A percentile compares a stretch with the other conserved stretches of the same genome.
phyloP scores from a whole-genome alignment of 164 flowering plant genomes.

The Akebia trifoliata region DNA sequence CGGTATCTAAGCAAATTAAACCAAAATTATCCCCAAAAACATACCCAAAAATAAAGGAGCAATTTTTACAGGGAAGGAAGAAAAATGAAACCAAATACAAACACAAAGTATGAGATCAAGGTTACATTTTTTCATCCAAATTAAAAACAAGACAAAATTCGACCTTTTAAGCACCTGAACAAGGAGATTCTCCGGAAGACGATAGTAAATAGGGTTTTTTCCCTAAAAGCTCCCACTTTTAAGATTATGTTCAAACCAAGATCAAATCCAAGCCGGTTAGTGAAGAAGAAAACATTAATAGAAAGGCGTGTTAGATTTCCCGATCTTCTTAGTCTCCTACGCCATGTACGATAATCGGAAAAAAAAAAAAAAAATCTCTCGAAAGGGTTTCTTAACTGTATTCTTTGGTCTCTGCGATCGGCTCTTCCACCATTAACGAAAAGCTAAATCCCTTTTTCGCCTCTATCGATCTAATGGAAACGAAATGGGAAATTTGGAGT shows the following conservation, averaged over 20 bases:
- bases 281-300: background rate
- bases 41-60: background rate
- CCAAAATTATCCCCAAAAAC: background rate
- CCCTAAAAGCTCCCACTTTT: background rate
- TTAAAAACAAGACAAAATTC: background rate
- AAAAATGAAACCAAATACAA: background rate
- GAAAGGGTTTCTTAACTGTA: too few relatives aligned
- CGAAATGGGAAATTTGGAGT: background rate
- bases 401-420: background rate
- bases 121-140: background rate
- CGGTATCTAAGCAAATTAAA: background rate
- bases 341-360: background rate
- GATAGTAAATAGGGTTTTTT: background rate
- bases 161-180: background rate
- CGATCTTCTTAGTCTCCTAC: conserved; percentile 5
- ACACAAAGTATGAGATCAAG: background rate
- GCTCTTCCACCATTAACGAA: background rate
- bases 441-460: conserved; percentile 1
- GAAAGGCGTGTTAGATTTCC: background rate
- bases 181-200: background rate
- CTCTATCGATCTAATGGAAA: background rate
- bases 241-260: background rate
- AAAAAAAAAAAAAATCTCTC: background rate
- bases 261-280: background rate
- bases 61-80: background rate